phyloP scores from a whole-genome alignment of 495 filamentous ascomycete genomes.

The Penicillium riverlandense region DNA sequence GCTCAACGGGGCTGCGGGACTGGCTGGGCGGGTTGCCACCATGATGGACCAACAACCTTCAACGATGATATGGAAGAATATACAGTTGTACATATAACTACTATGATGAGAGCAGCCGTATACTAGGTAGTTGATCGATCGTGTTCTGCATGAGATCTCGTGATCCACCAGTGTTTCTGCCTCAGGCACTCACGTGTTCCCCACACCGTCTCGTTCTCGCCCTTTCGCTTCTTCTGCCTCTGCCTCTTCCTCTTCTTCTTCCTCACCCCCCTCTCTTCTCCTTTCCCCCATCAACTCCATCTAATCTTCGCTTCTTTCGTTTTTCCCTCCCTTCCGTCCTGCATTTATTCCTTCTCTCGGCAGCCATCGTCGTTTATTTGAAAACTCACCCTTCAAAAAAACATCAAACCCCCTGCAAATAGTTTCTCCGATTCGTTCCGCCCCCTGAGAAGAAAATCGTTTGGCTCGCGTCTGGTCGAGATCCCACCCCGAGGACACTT shows the following conservation, averaged over 20 bases:
- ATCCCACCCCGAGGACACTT: conserved; percentile 5
- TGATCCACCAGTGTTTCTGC: neutral
- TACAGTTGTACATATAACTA: no score
- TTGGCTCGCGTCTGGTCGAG: conserved; percentile 16
- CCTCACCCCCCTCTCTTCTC: conserved; percentile 7
- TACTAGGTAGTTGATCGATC: no score
- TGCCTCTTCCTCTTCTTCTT: neutral
- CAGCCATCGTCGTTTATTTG: conserved; percentile 18
- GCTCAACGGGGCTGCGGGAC: no score
- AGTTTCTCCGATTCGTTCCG: conserved; percentile 18
- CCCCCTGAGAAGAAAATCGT: conserved; percentile 19
- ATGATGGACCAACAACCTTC: no score
- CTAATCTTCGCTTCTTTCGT: conserved; percentile 26
- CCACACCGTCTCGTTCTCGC: conserved; percentile 21
- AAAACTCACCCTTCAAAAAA: neutral
- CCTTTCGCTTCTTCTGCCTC: conserved; percentile 16
- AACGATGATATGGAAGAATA: no score
- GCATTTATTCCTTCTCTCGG: conserved; percentile 28
- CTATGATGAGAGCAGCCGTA: no score
- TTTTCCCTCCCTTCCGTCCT: conserved; percentile 16
- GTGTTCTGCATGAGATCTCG: no score
- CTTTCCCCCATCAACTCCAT: conserved; percentile 15
- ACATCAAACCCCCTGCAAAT: conserved; percentile 11
- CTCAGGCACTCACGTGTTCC: conserved; percentile 13
- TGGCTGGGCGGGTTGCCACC: no score